Evolutionary conservation across 805 yeast genomes (phyloP), one percentile per base, ranked within the genome.

Genomic region (Sungouiella thailandica): DNA sequence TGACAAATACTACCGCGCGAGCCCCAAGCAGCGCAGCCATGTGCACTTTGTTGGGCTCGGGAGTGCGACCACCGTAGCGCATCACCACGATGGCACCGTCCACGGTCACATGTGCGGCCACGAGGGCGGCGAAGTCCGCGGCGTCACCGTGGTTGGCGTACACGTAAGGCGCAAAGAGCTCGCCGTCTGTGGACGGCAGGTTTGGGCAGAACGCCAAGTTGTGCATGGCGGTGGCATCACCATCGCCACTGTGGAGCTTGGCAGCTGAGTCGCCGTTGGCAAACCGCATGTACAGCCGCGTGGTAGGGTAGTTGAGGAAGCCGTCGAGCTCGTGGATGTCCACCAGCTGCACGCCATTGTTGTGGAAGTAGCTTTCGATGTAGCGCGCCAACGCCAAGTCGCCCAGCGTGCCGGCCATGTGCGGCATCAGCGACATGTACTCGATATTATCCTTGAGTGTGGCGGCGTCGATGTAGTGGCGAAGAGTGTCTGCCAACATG

Each of bases 401-500:
- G 13, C 95, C 97, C 11, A 77, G 74, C 2, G 97, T 81, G 3
- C 97, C 97, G 0, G 96, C 78, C 43, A 82, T 58, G 53, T 88
- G 97, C 3, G 95, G 87, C 78, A 87, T 76, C 6, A 83, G 73
- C 17, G 89, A 78, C 16, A 87, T 52, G 47, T 84, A 85, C 45
- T 83, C 83, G 37, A 83, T 50, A 41, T 80, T 77, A 29, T 75
- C 79, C 47, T 79, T 79, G 56, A 90, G 65, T 15, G 74, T 56
- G 16, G 73, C 69, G 5, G 67, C 55, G 48, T 78, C 83, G 19
- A 85, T 63, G 28, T 43, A 53, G 28, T 72, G 67, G n/a, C 59
- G 55, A 6, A 83, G 64, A 30, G 72, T 72, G 4, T 62, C 62
- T 11, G 69, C 57, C 28, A 89, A 58, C 34, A 65, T 65, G 1